Evolutionary conservation across 495 filamentous ascomycete genomes (phyloP).

Genomic region (Daldinia childiae): DNA sequence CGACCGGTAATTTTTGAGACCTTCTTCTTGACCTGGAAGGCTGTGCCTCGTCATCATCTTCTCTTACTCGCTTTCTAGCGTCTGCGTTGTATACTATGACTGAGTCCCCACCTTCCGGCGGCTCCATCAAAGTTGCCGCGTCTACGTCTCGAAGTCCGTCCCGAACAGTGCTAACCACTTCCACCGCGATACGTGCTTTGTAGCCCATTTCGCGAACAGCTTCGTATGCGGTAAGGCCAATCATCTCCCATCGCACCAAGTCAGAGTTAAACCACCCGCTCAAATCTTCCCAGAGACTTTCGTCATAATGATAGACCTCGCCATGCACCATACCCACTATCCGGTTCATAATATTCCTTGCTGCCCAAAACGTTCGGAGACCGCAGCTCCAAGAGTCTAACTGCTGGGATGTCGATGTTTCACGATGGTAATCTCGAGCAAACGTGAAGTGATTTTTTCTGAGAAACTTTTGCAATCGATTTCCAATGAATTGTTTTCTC

Average conservation of each 20-base stretch:
- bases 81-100: neutral
- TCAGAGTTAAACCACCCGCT: slow-evolving; percentile 37
- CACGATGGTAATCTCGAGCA: neutral
- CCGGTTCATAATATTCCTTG: slow-evolving; percentile 37
- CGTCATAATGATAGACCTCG: neutral
- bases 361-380: slow-evolving; percentile 36
- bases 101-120: neutral
- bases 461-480: slow-evolving; percentile 8
- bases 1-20: neutral
- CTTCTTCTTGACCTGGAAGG: neutral
- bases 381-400: slow-evolving; percentile 27
- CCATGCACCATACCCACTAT: slow-evolving; percentile 4
- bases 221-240: slow-evolving; percentile 23
- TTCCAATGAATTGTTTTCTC: neutral
- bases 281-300: slow-evolving; percentile 21
- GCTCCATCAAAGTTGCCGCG: slow-evolving; percentile 8
- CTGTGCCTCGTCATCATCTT: neutral
- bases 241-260: slow-evolving; percentile 44
- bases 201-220: slow-evolving; percentile 35
- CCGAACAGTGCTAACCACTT: slow-evolving; percentile 13
- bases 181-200: slow-evolving; percentile 37
- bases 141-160: neutral
- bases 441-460: slow-evolving; percentile 3
- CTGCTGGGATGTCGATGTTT: slow-evolving; percentile 26
- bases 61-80: neutral